Base-by-base conservation (phyloP, 495 filamentous ascomycete species). In the Hypoxylon trugodes region DNA sequence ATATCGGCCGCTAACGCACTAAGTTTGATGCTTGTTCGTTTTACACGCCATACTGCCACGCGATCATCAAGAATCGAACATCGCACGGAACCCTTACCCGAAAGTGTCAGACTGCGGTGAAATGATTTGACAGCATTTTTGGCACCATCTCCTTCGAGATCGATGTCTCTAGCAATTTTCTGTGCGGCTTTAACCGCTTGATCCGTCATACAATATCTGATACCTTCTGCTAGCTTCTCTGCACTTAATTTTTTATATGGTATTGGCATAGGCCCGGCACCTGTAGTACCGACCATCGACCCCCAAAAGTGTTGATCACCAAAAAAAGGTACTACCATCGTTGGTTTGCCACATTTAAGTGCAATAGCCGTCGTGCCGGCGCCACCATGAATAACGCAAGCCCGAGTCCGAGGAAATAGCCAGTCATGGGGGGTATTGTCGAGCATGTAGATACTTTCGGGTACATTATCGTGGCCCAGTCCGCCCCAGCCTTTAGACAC, bases 241-340 rank as follows among this genome's bases (percentile, higher is more conserved):
- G 78, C 79, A 2, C 78, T 89, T 0, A 95, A 73, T 1, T 79
- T 76, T 68, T 90, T 91, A 73, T 92, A 88, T 0, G 88, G 89
- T n/a, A 93, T 84, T 1, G 90, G 86, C 22, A 81, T 73, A 1
- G 89, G 84, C 1, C 91, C 91, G 10, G 90, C 90, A 2, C 84
- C 83, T 1, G 86, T 81, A 16, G 77, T 78, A 0, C 82, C 82
- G 2, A 93, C 80, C 85, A 92, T 92, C 3, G 80, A 73, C 7
- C 90, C 91, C 92, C 92, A 96, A 72, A 95, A 95, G 12, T 85
- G 81, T 74, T 96, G 91, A 60, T 89, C 87, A 0, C 87, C 87
- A 63, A 89, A 89, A 71, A 89, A 89, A 4, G 87, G 86, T 1
- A 89, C 85, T 24, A 89, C 77, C 79, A 89, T 84, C 13, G 85